Base-by-base conservation (phyloP, 305 asterid genomes). In the Fraxinus velutina region DNA sequence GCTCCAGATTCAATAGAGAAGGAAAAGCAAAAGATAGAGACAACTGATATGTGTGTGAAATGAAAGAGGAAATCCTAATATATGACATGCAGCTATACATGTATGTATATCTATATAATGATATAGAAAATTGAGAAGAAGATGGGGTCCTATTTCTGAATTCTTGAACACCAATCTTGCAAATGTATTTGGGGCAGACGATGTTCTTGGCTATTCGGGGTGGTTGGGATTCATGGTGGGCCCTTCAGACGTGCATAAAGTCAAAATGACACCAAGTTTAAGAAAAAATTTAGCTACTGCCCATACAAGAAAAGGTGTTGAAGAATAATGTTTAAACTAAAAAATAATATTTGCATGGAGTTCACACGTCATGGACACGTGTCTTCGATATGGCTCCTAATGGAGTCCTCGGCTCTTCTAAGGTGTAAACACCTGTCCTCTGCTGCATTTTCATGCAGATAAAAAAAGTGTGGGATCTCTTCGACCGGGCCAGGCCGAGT, bases 321-420 rank as follows among this genome's bases (percentile, higher is more conserved):
- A 60, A 78, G 9, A 27, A 76, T 8, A 34, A 36, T 57, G 29
- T 57, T 55, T n/a, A 55, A 55, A 19, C 12, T 2, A 5, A 55
- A 55, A 17, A 50, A 47, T 5, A 55, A 55, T 83, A 66, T 82
- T 73, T 85, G 86, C 90, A 86, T 82, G 89, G 81, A 30, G 36
- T 24, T 19, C 66, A 87, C 90, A 86, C 88, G 89, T 88, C 44
- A 30, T 68, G 77, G 83, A 84, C 90, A 88, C 81, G 86, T 86
- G 89, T 82, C 83, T 21, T 1, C n/a, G 0, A 8, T 15, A 4
- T 30, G 80, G 60, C 55, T 62, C 27, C 78, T 77, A 33, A 47
- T 36, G 32, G 34, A 57, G 27, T 3, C 77, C 4, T 64, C 47
- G 19, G 70, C 83, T 77, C 34, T 32, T 75, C 70, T 0, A 4